Base-by-base conservation (phyloP, 2,329 filamentous ascomycete genomes). In the Claviceps fusiformis region DNA sequence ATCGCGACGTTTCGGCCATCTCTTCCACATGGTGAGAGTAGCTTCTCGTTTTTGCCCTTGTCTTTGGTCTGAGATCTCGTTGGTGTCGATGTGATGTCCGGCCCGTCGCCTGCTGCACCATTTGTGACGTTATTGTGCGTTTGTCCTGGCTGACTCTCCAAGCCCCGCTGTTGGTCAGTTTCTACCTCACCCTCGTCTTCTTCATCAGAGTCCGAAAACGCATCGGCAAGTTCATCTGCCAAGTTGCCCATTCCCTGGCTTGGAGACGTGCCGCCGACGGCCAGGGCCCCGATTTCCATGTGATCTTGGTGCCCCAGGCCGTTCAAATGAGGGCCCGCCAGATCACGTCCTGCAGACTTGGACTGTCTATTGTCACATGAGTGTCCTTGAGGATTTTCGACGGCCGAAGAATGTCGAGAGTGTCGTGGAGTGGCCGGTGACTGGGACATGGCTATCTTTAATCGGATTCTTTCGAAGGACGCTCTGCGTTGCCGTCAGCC, bases 141-240 rank as follows among this genome's bases (percentile, higher is more conserved):
- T 52, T 44, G 35, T 45, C 9, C 46, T 41, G 13, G 44, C 33
- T 50, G 15, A 5, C 35, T 43, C 24, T 43, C 17, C 31, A 13
- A n/a, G 24, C 31, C 39, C 44, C 3, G 29, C 39, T 47, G n/a
- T 41, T 54, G 53, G 13, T 73, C 72, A 39, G 75, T 71, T 56
- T 62, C 67, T 24, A 76, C 73, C 47, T 77, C 75, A 24, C 76
- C 78, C 44, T 83, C 81, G 44, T 81, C 82, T 57, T 83, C 81
- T 45, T 81, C 82, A 55, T 79, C 81, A 9, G 82, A 85, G 39
- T 82, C 82, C 47, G 80, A 82, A 67, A 86, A 81, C 4, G 84
- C 83, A 63, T 87, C 86, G 1, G 85, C 88, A 50, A 93, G 73
- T 68, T 93, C 88, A 68, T 92, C 88, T 1, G 88, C 88, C 51